Evolutionary conservation across 495 filamentous ascomycete genomes (phyloP).

Genomic region (Talaromyces liani): DNA sequence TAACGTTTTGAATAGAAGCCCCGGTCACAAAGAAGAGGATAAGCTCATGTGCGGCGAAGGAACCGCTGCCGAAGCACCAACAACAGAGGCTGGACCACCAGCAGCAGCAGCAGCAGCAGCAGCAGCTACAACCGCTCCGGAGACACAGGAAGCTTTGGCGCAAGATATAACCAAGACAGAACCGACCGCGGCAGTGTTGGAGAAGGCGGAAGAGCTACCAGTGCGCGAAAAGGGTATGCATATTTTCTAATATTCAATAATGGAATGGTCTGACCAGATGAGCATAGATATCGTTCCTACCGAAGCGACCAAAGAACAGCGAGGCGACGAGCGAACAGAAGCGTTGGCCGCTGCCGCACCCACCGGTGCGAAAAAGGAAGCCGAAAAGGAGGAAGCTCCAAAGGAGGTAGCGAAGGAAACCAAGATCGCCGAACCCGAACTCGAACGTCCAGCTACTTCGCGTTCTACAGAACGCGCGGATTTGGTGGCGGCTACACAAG

Average conservation of each 20-base stretch:
- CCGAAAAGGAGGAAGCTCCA: constrained; percentile 13
- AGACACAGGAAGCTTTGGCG: constrained; percentile 13
- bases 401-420: constrained; percentile 18
- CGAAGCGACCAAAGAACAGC: neutral
- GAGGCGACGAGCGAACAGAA: constrained; percentile 1
- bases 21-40: constrained; percentile 35
- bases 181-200: constrained; percentile 10
- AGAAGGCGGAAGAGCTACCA: neutral
- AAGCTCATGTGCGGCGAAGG: constrained; percentile 26
- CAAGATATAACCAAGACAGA: constrained; percentile 11
- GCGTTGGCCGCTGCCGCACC: constrained; percentile 1
- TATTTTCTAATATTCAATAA: neutral
- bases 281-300: neutral
- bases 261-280: neutral
- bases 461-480: neutral
- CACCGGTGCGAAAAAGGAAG: constrained; percentile 8
- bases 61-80: constrained; percentile 17
- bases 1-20: constrained; percentile 18
- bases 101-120: constrained; percentile 2
- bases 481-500: constrained; percentile 15
- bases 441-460: constrained; percentile 14
- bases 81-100: constrained; percentile 15
- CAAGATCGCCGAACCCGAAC: constrained; percentile 17
- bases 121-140: constrained; percentile 7
- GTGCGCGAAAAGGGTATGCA: constrained; percentile 5